phyloP scores from a whole-genome alignment of 139 green algal genomes.

The Tetradesmus lagerheimii region DNA sequence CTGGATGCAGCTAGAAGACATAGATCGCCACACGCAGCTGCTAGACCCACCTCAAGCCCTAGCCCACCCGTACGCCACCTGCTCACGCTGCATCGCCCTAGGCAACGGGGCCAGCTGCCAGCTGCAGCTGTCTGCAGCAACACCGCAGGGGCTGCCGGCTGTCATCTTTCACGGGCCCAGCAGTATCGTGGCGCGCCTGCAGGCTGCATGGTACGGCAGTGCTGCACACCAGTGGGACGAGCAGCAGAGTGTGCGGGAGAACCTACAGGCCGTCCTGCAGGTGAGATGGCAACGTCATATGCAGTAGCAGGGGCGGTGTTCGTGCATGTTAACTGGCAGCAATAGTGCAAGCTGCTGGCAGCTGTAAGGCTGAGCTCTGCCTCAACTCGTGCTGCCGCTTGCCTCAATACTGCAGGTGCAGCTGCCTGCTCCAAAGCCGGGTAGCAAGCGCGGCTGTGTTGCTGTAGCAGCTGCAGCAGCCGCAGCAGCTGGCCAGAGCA shows the following conservation, averaged over 20 bases:
- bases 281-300: not conserved
- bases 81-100: slow-evolving; percentile 41
- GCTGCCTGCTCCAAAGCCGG: slow-evolving; percentile 17
- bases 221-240: slow-evolving; percentile 11
- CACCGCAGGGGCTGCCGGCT: slow-evolving; percentile 17
- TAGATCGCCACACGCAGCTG: slow-evolving; percentile 44
- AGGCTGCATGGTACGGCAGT: slow-evolving; percentile 14
- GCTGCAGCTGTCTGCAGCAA: slow-evolving; percentile 39
- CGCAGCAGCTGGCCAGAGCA: not conserved
- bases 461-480: not conserved
- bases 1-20: slow-evolving; percentile 47
- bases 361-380: not conserved
- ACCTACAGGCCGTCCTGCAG: slow-evolving; percentile 23
- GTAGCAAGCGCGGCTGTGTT: slow-evolving; percentile 23
- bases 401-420: not conserved
- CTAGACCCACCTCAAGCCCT: slow-evolving; percentile 45
- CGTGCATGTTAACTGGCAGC: no score
- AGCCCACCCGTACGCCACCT: slow-evolving; percentile 3
- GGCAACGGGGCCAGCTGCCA: slow-evolving; percentile 39
- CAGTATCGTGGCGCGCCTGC: slow-evolving; percentile 18
- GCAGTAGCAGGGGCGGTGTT: not conserved
- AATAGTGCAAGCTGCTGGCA: no score
- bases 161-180: slow-evolving; percentile 25
- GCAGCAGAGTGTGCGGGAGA: not conserved
- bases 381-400: not conserved